A percentile compares a stretch with the other conserved stretches of the same genome.
phyloP scores from a whole-genome alignment of 257 asterid genomes.

The Nicotiana otophora region DNA sequence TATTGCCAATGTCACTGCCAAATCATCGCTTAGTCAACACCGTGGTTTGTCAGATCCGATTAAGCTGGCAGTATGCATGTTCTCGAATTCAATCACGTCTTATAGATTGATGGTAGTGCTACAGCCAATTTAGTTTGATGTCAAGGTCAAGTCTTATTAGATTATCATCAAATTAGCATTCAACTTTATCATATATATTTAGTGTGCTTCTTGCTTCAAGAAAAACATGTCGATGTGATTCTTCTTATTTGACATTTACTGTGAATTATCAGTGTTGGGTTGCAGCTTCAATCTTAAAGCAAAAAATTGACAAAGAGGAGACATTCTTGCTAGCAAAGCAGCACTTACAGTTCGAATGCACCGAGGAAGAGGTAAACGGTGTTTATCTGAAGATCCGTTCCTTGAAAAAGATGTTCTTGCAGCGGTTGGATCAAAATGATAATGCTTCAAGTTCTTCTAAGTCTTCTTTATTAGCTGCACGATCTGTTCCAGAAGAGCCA shows the following conservation, averaged over 20 bases:
- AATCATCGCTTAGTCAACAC: not conserved
- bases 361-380: conserved; percentile 24
- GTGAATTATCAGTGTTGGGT: conserved; percentile 38
- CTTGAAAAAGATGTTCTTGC: conserved; percentile 26
- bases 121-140: not conserved
- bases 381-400: conserved; percentile 26
- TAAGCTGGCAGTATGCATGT: not conserved
- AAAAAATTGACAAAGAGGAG: conserved; percentile 22
- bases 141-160: not conserved
- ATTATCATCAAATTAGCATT: not conserved
- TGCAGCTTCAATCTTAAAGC: conserved; percentile 35
- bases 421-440: conserved; percentile 13
- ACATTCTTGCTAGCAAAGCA: conserved; percentile 26
- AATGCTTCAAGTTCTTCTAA: conserved; percentile 2
- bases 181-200: not conserved
- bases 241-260: conserved; percentile 11
- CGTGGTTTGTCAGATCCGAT: not conserved
- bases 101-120: not conserved
- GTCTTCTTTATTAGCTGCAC: conserved; percentile 10
- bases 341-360: conserved; percentile 31
- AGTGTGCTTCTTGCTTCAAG: not conserved
- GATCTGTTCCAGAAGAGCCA: conserved; percentile 17
- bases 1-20: not conserved
- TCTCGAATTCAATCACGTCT: not conserved
- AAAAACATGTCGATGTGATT: not conserved